Conservation (phyloP, 345 rosid genomes). For the Pistacia vera region DNA sequence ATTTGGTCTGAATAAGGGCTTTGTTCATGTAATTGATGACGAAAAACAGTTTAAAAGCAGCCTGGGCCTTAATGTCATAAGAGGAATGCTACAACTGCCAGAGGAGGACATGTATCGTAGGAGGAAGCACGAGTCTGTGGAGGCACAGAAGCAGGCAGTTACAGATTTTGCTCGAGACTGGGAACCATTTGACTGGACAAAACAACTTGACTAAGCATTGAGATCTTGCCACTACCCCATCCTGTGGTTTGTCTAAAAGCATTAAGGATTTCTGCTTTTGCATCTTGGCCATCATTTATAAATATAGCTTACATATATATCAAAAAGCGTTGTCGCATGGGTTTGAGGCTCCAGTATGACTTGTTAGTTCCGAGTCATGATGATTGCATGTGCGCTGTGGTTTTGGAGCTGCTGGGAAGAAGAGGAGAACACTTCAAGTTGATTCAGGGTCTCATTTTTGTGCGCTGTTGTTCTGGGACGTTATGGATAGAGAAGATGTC, state of each 20-base stretch:
- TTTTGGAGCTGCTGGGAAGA: neutral
- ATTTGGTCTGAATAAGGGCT: constrained; percentile 79
- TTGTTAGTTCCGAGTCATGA: neutral
- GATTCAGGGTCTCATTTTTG: neutral
- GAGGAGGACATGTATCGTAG: constrained; percentile 94
- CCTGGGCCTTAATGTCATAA: constrained; percentile 83
- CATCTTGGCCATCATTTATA: neutral
- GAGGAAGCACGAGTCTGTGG: constrained; percentile 62
- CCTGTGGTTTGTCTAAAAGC: neutral
- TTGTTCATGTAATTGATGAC: constrained; percentile 95
- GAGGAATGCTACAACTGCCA: constrained; percentile 77
- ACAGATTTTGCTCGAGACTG: constrained; percentile 57
- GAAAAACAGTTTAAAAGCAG: constrained; percentile 78
- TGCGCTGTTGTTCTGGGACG: no score
- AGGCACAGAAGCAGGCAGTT: constrained; percentile 70
- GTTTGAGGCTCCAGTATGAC: no score
- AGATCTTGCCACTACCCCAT: neutral
- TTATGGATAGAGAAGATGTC: no score
- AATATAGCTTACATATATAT: no score
- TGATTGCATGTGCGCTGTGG: neutral
- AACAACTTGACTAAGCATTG: constrained; percentile 56
- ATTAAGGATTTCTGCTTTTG: neutral
- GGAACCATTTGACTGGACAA: constrained; percentile 94
- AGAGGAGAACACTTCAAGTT: neutral
- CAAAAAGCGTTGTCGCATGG: no score